Percentiles rank a stretch among this genome's conserved stretches.
These are phyloP conservation scores for Wickerhamomyces sp. DNA, from an alignment of 1,139 yeast genomes.

Conservation along the genomic window DNA sequence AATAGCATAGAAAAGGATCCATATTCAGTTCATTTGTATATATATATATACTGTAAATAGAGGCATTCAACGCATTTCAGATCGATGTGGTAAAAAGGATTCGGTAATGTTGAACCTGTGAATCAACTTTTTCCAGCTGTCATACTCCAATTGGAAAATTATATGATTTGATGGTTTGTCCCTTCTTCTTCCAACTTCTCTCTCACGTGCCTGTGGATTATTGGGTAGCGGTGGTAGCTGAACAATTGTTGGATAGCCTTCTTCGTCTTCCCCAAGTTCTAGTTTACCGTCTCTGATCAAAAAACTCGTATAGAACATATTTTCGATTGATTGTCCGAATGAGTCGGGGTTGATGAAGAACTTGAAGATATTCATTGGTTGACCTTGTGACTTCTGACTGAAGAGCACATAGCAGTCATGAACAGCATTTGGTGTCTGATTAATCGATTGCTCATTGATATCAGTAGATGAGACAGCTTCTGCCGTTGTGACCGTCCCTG, in stretches of 20 bases:
- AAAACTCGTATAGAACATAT: slow-evolving; percentile 77
- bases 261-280: slow-evolving; percentile 42
- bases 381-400: slow-evolving; percentile 27
- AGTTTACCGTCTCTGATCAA: slow-evolving; percentile 69
- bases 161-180: slow-evolving; percentile 46
- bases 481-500: slow-evolving; percentile 39
- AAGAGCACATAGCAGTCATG: slow-evolving; percentile 40
- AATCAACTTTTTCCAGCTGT: slow-evolving; percentile 56
- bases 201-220: slow-evolving; percentile 22
- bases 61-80: background rate
- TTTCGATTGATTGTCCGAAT: slow-evolving; percentile 77
- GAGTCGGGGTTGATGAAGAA: slow-evolving; percentile 73
- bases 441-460: slow-evolving; percentile 47
- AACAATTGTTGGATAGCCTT: slow-evolving; percentile 43
- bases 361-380: slow-evolving; percentile 52
- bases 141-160: slow-evolving; percentile 64
- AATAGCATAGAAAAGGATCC: no score
- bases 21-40: slow-evolving; percentile 11
- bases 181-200: slow-evolving; percentile 26
- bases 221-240: slow-evolving; percentile 25
- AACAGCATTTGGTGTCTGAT: slow-evolving; percentile 56
- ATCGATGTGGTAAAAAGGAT: slow-evolving; percentile 46
- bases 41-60: background rate
- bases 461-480: slow-evolving; percentile 49
- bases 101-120: slow-evolving; percentile 46